These are phyloP conservation scores for Flaveria bidentis DNA, from an alignment of 129 eudicot genomes.

Conservation along the genomic window DNA sequence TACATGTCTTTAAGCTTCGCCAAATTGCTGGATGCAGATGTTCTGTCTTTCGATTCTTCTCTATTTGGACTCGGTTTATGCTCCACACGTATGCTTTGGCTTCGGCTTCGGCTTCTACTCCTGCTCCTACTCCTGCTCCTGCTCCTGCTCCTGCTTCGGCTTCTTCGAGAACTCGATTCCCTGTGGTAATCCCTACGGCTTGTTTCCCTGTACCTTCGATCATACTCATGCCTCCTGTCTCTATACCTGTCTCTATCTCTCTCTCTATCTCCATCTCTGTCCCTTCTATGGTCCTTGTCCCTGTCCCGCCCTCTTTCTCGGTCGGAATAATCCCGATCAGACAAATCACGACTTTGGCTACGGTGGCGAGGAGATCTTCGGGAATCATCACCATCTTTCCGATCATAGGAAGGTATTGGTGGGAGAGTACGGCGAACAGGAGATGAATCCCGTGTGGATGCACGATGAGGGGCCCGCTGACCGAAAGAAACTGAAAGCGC, in stretches of 20 bases:
- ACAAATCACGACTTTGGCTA: constrained; percentile 76
- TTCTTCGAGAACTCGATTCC: constrained; percentile 61
- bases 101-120: constrained; percentile 67
- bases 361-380: constrained; percentile 76
- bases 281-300: constrained; percentile 36
- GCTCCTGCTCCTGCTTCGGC: constrained; percentile 54
- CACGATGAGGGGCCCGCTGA: constrained; percentile 99
- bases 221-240: constrained; percentile 61
- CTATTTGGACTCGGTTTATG: constrained; percentile 40
- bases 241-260: constrained; percentile 44
- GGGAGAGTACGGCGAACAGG: constrained; percentile 84
- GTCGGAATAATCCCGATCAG: constrained; percentile 62
- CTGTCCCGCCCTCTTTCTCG: constrained; percentile 49
- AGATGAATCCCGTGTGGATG: constrained; percentile 97
- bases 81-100: constrained; percentile 53
- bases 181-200: constrained; percentile 54
- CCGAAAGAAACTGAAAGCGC: constrained; percentile 98
- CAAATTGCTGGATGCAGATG: constrained; percentile 68
- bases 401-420: constrained; percentile 61
- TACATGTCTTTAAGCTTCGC: constrained; percentile 93
- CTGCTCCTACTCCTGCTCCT: constrained; percentile 61
- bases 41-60: constrained; percentile 54
- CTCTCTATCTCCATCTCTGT: constrained; percentile 53
- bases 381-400: constrained; percentile 54
- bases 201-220: constrained; percentile 55